Evolutionary conservation across 805 yeast genomes (phyloP).

Genomic region (Lipomyces spencermartinsiae): DNA sequence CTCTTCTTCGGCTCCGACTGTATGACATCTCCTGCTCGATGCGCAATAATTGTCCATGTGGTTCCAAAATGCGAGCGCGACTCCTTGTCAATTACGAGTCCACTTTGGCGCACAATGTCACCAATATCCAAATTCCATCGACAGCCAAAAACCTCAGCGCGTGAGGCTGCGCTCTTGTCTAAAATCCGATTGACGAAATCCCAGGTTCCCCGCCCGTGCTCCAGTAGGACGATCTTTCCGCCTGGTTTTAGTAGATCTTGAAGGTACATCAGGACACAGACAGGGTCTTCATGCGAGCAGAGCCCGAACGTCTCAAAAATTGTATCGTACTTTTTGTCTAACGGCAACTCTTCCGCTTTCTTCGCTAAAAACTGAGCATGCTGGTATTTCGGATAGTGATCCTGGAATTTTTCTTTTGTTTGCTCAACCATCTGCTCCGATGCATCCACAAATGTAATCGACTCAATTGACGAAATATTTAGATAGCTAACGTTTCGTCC

Average conservation of each 20-base stretch:
- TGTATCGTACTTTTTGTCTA: constrained; percentile 74
- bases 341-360: constrained; percentile 67
- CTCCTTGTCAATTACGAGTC: constrained; percentile 80
- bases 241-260: constrained; percentile 77
- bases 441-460: constrained; percentile 86
- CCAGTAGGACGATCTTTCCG: constrained; percentile 85
- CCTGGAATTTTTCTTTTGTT: constrained; percentile 73
- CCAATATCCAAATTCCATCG: constrained; percentile 96
- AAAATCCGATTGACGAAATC: constrained; percentile 77
- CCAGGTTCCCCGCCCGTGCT: constrained; percentile 89
- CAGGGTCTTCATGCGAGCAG: constrained; percentile 96
- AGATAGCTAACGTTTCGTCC: constrained; percentile 84
- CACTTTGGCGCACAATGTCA: constrained; percentile 80
- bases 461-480: constrained; percentile 57
- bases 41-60: constrained; percentile 54
- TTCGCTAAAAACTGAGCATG: constrained; percentile 92
- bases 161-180: constrained; percentile 80
- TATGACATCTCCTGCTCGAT: constrained; percentile 34
- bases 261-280: constrained; percentile 78
- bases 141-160: constrained; percentile 94
- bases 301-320: constrained; percentile 93
- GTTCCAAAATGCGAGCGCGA: constrained; percentile 88
- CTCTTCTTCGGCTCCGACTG: constrained; percentile 26
- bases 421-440: constrained; percentile 85
- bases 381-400: constrained; percentile 66